A percentile compares a stretch with the other conserved stretches of the same genome.
These are phyloP conservation scores for Nevesoporus exiguus DNA, from an alignment of 768 basidiomycete species.

Conservation along the genomic window DNA sequence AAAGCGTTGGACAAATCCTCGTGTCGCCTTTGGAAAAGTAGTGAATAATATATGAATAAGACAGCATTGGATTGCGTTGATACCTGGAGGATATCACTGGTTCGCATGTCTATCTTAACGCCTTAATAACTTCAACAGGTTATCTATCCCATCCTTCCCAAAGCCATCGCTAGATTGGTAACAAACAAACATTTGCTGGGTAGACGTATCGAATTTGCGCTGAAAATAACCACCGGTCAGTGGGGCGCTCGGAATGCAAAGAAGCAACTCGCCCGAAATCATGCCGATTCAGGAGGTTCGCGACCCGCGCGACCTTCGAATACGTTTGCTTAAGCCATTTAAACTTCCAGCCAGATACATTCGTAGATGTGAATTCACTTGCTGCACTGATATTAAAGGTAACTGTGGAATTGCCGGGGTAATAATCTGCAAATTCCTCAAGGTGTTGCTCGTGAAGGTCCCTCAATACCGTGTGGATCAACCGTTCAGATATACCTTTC, in stretches of 20 bases:
- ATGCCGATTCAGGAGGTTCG: slow-evolving; percentile 40
- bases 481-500: slow-evolving; percentile 50
- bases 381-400: slow-evolving; percentile 51
- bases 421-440: background rate
- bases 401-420: slow-evolving; percentile 28
- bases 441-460: slow-evolving; percentile 36
- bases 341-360: slow-evolving; percentile 47
- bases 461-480: slow-evolving; percentile 47
- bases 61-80: background rate
- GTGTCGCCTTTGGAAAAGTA: slow-evolving; percentile 36
- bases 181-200: slow-evolving; percentile 48
- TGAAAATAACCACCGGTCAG: slow-evolving; percentile 12
- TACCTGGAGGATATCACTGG: background rate
- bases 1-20: slow-evolving; percentile 40
- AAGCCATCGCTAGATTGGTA: slow-evolving; percentile 46
- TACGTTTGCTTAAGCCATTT: slow-evolving; percentile 44
- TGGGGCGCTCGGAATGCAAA: background rate
- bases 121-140: slow-evolving; percentile 38
- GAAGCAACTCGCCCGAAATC: slow-evolving; percentile 39
- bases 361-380: slow-evolving; percentile 38
- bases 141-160: slow-evolving; percentile 44
- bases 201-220: slow-evolving; percentile 45
- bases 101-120: slow-evolving; percentile 2
- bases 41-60: slow-evolving; percentile 1
- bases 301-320: slow-evolving; percentile 35